Evolutionary conservation across 768 basidiomycete genomes (phyloP), one percentile per base, ranked within the genome.

Genomic region (Phaeotremella skinneri): DNA sequence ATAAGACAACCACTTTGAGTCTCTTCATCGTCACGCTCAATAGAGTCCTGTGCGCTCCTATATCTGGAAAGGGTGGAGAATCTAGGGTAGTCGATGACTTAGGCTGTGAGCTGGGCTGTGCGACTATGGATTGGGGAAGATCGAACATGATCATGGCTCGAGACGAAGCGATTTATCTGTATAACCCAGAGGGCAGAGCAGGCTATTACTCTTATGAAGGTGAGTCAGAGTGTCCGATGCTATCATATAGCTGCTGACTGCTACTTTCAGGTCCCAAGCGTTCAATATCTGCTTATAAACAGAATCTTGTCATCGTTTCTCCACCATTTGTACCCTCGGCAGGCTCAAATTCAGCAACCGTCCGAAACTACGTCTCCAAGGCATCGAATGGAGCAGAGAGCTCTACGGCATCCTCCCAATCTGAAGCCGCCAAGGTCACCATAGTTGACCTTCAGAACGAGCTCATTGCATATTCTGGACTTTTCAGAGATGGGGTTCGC

Each of bases 401-500:
- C 11, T 2, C 23, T 26, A 23, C 39, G 27, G 32, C 54, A 1
- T 43, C 56, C 14, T 29, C 56, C 0, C 30, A 45, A 17, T 61
- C 53, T 13, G 73, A 74, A 56, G 67, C 68, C 3, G 69, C 71
- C 41, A 75, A 76, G 58, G 56, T 98, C 41, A 88, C 87, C 0
- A 83, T 98, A 1, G 87, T 97, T 64, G 93, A 99, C 72, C 84
- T 87, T 34, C 89, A 90, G 69, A 96, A 93, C 78, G 91, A 92
- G 79, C 82, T 92, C 52, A 83, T 94, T 16, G 88, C 89, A 4
- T 92, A 90, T 70, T 84, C 86, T 0, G 87, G 86, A 4, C 83
- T 87, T 2, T 91, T 92, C 68, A 83, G 84, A 21, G 85, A 87
- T 56, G 92, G 92, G 3, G 88, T 98, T 2, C 80, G 89, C 43